A percentile compares a stretch with the other conserved stretches of the same genome.
Evolutionary conservation across 441 rosid species (phyloP).

Genomic region (Macaranga tanarius): DNA sequence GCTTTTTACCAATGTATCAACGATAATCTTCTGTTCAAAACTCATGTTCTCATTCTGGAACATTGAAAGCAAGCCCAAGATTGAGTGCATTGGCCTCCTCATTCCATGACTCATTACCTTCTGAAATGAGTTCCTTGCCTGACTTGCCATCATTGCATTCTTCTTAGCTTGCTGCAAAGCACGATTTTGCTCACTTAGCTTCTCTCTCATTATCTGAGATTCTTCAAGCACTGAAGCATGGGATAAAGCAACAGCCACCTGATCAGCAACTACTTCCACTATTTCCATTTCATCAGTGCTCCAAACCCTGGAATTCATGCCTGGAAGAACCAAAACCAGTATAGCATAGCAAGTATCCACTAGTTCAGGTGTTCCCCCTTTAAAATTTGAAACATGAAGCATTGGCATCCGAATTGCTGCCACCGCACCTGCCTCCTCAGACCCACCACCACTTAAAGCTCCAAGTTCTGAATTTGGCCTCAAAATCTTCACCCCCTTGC

Average conservation of each 20-base stretch:
- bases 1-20: slow-evolving; percentile 74
- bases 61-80: slow-evolving; percentile 76
- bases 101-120: slow-evolving; percentile 90
- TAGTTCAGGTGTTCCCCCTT: slow-evolving; percentile 85
- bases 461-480: slow-evolving; percentile 64
- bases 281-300: slow-evolving; percentile 77
- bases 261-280: slow-evolving; percentile 93
- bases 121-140: slow-evolving; percentile 79
- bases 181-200: slow-evolving; percentile 79
- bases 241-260: slow-evolving; percentile 95
- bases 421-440: slow-evolving; percentile 60
- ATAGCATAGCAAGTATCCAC: slow-evolving; percentile 67
- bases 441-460: slow-evolving; percentile 56
- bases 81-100: slow-evolving; percentile 93
- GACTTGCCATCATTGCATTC: slow-evolving; percentile 89
- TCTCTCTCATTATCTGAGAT: slow-evolving; percentile 90
- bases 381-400: slow-evolving; percentile 80
- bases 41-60: slow-evolving; percentile 65
- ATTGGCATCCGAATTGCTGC: slow-evolving; percentile 98
- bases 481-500: slow-evolving; percentile 58
- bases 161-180: slow-evolving; percentile 62
- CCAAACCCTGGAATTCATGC: slow-evolving; percentile 59
- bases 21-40: slow-evolving; percentile 56
- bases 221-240: slow-evolving; percentile 98
- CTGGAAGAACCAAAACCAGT: slow-evolving; percentile 79